A percentile compares a stretch with the other conserved stretches of the same genome.
phyloP scores from a whole-genome alignment of 2,329 filamentous ascomycete species.

The Xylaria hypoxylon region DNA sequence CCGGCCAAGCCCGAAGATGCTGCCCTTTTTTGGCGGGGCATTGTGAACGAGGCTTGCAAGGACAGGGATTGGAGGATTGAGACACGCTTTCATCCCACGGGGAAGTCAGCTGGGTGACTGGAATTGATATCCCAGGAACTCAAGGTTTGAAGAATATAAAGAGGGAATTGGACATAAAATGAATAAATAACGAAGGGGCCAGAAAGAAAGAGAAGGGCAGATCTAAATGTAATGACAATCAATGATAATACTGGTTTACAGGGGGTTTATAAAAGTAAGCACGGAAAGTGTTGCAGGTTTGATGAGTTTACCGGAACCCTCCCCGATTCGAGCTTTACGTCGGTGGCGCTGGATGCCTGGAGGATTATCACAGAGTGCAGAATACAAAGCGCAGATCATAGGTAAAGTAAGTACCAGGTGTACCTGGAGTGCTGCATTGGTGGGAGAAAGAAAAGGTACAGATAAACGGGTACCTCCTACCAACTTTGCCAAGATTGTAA shows the following conservation, averaged over 20 bases:
- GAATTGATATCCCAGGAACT: no score
- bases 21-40: conserved; percentile 41
- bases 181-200: not conserved
- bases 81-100: not conserved
- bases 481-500: conserved; percentile 1
- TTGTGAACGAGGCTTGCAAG: conserved; percentile 5
- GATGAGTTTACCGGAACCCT: not conserved
- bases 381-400: no score
- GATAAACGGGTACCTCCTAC: no score
- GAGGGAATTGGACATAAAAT: no score
- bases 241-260: not conserved
- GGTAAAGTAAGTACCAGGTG: no score
- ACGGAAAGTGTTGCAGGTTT: not conserved
- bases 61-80: conserved; percentile 4
- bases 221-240: not conserved
- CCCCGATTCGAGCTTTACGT: no score
- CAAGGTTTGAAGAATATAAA: no score
- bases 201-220: not conserved
- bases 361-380: no score
- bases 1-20: conserved; percentile 26
- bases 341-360: no score
- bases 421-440: no score
- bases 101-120: not conserved
- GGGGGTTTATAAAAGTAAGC: no score
- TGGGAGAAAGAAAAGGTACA: no score